Evolutionary conservation across 2,329 filamentous ascomycete species (phyloP).

Genomic region (Talaromyces sp.): DNA sequence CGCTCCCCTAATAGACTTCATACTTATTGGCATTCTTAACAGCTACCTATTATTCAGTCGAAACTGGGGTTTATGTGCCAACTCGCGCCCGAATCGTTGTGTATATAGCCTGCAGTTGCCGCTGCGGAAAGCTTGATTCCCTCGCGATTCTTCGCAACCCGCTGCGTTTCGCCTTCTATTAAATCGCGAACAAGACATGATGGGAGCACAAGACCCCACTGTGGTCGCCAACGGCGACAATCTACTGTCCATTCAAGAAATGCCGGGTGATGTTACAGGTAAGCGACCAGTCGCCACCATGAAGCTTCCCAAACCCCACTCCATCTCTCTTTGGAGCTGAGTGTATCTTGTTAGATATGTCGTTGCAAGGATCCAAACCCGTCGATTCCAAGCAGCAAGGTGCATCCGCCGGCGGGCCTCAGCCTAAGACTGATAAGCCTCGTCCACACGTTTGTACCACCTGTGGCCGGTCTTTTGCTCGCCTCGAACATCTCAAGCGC

Average conservation of each 20-base stretch:
- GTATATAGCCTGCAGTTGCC: not conserved
- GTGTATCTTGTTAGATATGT: conserved; percentile 14
- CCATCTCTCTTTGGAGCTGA: conserved; percentile 11
- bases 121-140: not conserved
- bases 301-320: conserved; percentile 6
- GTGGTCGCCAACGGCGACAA: conserved; percentile 31
- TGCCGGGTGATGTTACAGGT: conserved; percentile 33
- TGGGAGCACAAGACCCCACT: conserved; percentile 31
- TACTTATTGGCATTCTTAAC: not conserved
- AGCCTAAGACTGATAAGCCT: conserved; percentile 95
- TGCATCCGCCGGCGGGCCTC: conserved; percentile 52
- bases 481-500: conserved; percentile 91
- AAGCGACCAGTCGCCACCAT: conserved; percentile 17
- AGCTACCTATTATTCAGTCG: not conserved
- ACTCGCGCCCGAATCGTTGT: not conserved
- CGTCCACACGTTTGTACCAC: conserved; percentile 89
- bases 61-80: not conserved
- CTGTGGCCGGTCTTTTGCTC: conserved; percentile 86
- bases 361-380: conserved; percentile 25
- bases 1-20: not conserved
- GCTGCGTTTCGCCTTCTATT: not conserved
- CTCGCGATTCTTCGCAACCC: not conserved
- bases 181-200: conserved; percentile 26
- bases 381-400: conserved; percentile 21
- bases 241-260: conserved; percentile 37